phyloP scores from a whole-genome alignment of 202 grass and related monocot species.

The Bolboschoenoplectus hybrid region DNA sequence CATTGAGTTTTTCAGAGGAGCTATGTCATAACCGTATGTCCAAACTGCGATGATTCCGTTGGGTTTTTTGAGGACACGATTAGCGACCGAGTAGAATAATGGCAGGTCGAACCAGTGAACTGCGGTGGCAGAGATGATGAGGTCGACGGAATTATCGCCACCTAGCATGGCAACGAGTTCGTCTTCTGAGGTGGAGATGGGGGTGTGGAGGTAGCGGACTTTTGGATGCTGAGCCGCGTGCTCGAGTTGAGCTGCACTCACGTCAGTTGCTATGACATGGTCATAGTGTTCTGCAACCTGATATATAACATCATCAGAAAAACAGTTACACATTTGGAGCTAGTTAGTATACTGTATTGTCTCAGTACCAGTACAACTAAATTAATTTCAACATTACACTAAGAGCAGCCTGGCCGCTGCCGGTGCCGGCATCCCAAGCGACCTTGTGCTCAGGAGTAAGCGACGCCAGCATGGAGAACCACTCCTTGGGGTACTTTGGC shows the following conservation, averaged over 20 bases:
- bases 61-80: conserved; percentile 60
- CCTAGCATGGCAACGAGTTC: conserved; percentile 62
- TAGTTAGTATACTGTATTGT: background rate
- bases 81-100: conserved; percentile 70
- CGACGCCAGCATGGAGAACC: conserved; percentile 64
- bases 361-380: background rate
- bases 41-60: conserved; percentile 67
- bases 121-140: conserved; percentile 57
- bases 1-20: conserved; percentile 51
- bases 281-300: conserved; percentile 77
- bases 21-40: conserved; percentile 59
- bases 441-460: conserved; percentile 61
- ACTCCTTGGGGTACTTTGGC: conserved; percentile 65
- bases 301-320: background rate
- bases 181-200: conserved; percentile 54
- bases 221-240: conserved; percentile 50
- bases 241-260: conserved; percentile 60
- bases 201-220: conserved; percentile 73
- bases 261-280: conserved; percentile 70
- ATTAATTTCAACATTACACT: conserved; percentile 42
- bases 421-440: conserved; percentile 80
- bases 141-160: conserved; percentile 67
- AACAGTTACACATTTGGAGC: background rate
- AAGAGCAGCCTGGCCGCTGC: conserved; percentile 67
- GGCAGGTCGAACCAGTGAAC: conserved; percentile 77